Evolutionary conservation across 352 stramenopile species (phyloP).

Genomic region (Peronospora belbahrii): DNA sequence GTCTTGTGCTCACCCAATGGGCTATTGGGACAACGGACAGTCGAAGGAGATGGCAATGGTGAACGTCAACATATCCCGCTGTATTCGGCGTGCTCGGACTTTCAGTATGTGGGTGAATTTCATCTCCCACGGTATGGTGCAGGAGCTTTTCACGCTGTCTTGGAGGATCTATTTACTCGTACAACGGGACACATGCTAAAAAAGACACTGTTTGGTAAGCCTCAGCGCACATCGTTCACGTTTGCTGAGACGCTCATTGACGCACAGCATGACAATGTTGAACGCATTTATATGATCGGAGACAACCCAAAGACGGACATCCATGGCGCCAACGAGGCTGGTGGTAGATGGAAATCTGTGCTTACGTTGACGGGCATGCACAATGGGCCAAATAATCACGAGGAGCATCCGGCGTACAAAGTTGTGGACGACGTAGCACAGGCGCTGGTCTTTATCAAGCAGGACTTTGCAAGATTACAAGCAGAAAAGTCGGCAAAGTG

Average conservation of each 20-base stretch:
- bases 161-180: constrained; percentile 75
- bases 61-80: constrained; percentile 59
- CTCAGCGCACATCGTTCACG: constrained; percentile 60
- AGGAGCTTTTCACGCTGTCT: constrained; percentile 67
- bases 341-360: constrained; percentile 76
- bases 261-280: constrained; percentile 49
- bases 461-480: constrained; percentile 48
- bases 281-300: constrained; percentile 82
- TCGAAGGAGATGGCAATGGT: constrained; percentile 20
- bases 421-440: constrained; percentile 64
- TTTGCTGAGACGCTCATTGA: constrained; percentile 78
- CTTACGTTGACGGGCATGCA: constrained; percentile 82
- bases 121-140: constrained; percentile 75
- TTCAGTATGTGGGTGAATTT: constrained; percentile 84
- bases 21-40: constrained; percentile 32
- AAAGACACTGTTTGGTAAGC: constrained; percentile 76
- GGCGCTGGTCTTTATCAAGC: constrained; percentile 70
- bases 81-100: constrained; percentile 83
- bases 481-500: constrained; percentile 3
- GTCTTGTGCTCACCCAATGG: constrained; percentile 55
- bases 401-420: constrained; percentile 51
- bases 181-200: constrained; percentile 70
- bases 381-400: constrained; percentile 55
- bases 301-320: constrained; percentile 83
- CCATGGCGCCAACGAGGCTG: constrained; percentile 64